Percentiles rank a stretch among this genome's conserved stretches.
These are phyloP conservation scores for Fusarium foetens DNA, from an alignment of 2,329 filamentous ascomycete species.

Conservation along the genomic window DNA sequence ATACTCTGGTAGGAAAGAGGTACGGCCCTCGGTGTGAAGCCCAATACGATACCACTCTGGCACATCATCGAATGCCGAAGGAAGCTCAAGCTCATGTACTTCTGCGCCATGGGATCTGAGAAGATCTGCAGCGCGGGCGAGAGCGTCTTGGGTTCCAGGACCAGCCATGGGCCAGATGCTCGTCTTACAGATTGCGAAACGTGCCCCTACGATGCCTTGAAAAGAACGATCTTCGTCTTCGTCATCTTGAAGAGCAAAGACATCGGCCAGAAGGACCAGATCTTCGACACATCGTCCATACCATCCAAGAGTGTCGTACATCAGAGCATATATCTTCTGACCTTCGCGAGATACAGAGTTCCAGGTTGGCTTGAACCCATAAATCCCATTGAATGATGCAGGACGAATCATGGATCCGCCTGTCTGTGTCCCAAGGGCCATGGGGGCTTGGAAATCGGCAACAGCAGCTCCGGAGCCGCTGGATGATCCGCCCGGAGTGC, in stretches of 20 bases:
- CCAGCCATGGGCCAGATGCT: constrained; percentile 63
- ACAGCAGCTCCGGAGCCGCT: constrained; percentile 75
- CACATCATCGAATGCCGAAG: constrained; percentile 59
- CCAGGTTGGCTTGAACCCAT: constrained; percentile 75
- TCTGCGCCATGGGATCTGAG: constrained; percentile 60
- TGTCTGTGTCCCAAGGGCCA: constrained; percentile 74
- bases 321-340: constrained; percentile 67
- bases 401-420: constrained; percentile 73
- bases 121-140: constrained; percentile 54
- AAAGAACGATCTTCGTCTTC: constrained; percentile 51
- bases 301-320: constrained; percentile 71
- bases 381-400: constrained; percentile 73
- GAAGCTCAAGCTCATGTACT: constrained; percentile 67
- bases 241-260: constrained; percentile 63
- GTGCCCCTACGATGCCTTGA: constrained; percentile 58
- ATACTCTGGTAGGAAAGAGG: constrained; percentile 66
- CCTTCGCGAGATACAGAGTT: constrained; percentile 71
- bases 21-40: constrained; percentile 63
- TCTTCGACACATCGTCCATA: constrained; percentile 69
- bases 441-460: constrained; percentile 69
- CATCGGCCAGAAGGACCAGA: constrained; percentile 64
- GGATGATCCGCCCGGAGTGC: constrained; percentile 75
- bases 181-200: constrained; percentile 67
- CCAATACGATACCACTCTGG: constrained; percentile 64
- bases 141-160: constrained; percentile 56